Evolutionary conservation across 176 grass and related monocot genomes (phyloP).

Genomic region (Eleusine indica): DNA sequence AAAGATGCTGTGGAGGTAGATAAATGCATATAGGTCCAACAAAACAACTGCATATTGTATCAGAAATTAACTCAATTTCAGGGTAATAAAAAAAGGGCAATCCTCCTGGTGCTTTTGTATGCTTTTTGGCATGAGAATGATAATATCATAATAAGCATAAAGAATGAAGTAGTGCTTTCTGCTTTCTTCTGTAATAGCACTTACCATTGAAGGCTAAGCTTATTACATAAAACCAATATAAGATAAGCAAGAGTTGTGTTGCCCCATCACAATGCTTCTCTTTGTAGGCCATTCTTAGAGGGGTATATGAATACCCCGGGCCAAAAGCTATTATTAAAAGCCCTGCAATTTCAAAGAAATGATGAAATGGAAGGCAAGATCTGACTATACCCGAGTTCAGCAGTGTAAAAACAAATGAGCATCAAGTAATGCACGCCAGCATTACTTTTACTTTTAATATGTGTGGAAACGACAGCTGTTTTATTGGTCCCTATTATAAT

Average conservation of each 20-base stretch:
- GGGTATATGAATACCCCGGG: background rate
- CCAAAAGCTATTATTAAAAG: constrained; percentile 8
- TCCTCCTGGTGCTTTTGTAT: too few relatives aligned
- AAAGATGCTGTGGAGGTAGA: too few relatives aligned
- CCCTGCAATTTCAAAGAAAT: constrained; percentile 5
- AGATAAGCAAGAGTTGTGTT: constrained; percentile 6
- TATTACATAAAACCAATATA: constrained; percentile 16
- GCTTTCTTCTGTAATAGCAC: background rate
- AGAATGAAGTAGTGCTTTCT: background rate
- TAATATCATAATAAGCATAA: background rate
- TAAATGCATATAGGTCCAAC: too few relatives aligned
- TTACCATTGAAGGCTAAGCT: constrained; percentile 8
- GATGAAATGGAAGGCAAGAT: background rate
- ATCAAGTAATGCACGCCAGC: background rate
- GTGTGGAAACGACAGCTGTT: background rate
- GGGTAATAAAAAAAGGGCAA: too few relatives aligned
- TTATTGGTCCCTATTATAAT: background rate
- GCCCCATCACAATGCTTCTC: background rate
- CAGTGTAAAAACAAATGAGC: background rate
- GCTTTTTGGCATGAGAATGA: too few relatives aligned
- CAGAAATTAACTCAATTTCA: background rate
- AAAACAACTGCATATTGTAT: background rate
- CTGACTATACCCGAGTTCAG: too few relatives aligned
- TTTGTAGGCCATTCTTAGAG: background rate
- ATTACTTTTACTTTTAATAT: background rate